Evolutionary conservation across 1,284 basidiomycete species (phyloP), one percentile per base, ranked within the genome.

Genomic region (Cutaneotrichosporon arboriforme): DNA sequence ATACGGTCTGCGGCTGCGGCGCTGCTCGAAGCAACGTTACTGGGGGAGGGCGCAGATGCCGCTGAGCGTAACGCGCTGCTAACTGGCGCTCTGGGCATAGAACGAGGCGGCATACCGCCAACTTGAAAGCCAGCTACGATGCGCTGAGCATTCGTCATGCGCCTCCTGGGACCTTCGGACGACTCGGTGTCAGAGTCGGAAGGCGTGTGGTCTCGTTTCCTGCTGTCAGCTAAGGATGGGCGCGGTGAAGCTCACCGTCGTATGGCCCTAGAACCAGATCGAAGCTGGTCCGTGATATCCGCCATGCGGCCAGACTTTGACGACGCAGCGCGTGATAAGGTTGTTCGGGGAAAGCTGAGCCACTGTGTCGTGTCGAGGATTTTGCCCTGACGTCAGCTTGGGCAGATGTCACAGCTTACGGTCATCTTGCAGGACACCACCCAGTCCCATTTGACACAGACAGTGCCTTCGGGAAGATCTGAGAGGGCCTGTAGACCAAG

Each of bases 401-500:
- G 14, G 15, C 9, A 8, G 14, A 4, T 17, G 18, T 17, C 13
- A 10, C 8, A 2, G 65, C 64, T 56, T 35, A 70, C 70, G 2
- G 49, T 56, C 20, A 65, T 17, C 49, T 66, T 65, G 55, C 69
- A 72, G 33, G 61, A 51, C 0, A 43, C 54, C 4, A 72, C 59
- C 68, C 68, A 73, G 5, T 61, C 58, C 63, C 65, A 73, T 35
- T 64, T 67, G 46, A 73, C 70, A 46, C 64, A 67, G 2, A 68
- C 49, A 0, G 69, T 70, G 0, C 66, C 67, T 15, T 58, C 57
- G 2, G 71, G 70, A 1, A 73, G 60, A 5, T 70, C 66, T 8
- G 52, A 59, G 4, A 73, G 52, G 2, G 63, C 40, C 15, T 64
- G 51, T 9, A 73, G 36, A 1, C 67, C 68, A 3, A 73, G 59